Conservation (phyloP, 1,284 basidiomycete species). For the Ceratobasidium sp. region DNA sequence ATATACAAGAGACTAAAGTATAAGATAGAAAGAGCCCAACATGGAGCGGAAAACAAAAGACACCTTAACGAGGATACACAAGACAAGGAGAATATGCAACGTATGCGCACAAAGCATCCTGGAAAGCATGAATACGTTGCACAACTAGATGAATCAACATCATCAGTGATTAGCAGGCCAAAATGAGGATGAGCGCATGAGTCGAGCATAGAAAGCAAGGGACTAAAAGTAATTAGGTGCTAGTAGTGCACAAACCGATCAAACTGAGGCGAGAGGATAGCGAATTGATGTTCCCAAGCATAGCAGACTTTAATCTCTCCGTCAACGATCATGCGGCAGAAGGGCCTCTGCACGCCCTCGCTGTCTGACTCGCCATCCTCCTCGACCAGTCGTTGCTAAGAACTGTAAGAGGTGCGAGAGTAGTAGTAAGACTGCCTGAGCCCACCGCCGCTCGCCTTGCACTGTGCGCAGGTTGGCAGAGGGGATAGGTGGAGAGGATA, state of each 20-base stretch:
- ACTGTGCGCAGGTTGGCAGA: slow-evolving; percentile 70
- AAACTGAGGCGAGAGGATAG: too few species aligned
- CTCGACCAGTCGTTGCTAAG: slow-evolving; percentile 34
- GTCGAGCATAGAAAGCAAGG: slow-evolving; percentile 2
- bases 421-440: slow-evolving; percentile 65
- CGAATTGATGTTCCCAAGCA: too few species aligned
- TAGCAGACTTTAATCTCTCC: slow-evolving; percentile 34
- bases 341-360: slow-evolving; percentile 11
- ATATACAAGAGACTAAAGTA: slow-evolving; percentile 27
- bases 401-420: slow-evolving; percentile 7
- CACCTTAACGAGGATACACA: too few species aligned
- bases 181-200: slow-evolving; percentile 3
- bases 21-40: slow-evolving; percentile 8
- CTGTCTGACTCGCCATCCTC: slow-evolving; percentile 37
- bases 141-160: slow-evolving; percentile 35
- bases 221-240: slow-evolving; percentile 16
- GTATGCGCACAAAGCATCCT: too few species aligned
- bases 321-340: slow-evolving; percentile 23
- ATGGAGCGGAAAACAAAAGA: slow-evolving; percentile 4
- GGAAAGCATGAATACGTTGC: slow-evolving; percentile 21
- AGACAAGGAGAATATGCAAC: too few species aligned
- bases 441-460: slow-evolving; percentile 78
- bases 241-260: neutral
- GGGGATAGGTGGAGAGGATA: slow-evolving; percentile 64
- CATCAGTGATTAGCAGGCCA: slow-evolving; percentile 37